phyloP scores from a whole-genome alignment of 2,329 filamentous ascomycete genomes.

The Colletotrichum truncatum region DNA sequence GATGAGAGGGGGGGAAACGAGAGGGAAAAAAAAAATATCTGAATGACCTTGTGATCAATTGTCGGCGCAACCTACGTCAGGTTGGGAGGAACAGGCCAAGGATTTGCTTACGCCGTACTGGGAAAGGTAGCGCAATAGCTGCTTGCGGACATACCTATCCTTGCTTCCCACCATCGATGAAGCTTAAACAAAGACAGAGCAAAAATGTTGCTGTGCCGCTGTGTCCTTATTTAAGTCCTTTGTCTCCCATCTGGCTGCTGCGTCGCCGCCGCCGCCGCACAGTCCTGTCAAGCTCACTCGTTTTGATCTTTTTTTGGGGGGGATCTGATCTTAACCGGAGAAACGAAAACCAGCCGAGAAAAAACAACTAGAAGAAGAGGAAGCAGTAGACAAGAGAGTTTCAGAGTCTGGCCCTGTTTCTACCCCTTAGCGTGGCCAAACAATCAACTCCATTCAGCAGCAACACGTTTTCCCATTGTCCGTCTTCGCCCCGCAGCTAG shows the following conservation, averaged over 20 bases:
- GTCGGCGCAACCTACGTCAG: slow-evolving; percentile 19
- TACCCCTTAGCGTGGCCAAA: too few species aligned
- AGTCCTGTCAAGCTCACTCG: neutral
- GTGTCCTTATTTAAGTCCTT: slow-evolving; percentile 26
- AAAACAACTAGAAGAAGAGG: too few species aligned
- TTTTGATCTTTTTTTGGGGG: neutral
- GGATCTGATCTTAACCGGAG: neutral
- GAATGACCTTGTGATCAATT: slow-evolving; percentile 30
- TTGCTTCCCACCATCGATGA: neutral
- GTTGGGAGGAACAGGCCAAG: slow-evolving; percentile 19
- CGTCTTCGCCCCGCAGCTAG: too few species aligned
- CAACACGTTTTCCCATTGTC: too few species aligned
- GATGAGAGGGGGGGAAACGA: too few species aligned
- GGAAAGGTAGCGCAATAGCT: slow-evolving; percentile 24
- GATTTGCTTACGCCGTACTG: slow-evolving; percentile 25
- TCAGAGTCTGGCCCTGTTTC: too few species aligned
- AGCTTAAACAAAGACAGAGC: slow-evolving; percentile 15
- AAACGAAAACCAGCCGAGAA: neutral
- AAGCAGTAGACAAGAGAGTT: too few species aligned
- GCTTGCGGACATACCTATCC: slow-evolving; percentile 24
- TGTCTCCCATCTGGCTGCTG: neutral
- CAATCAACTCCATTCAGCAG: too few species aligned
- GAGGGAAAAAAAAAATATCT: slow-evolving; percentile 23
- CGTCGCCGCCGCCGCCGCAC: neutral
- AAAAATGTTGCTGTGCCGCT: neutral